A percentile compares a stretch with the other conserved stretches of the same genome.
These are phyloP conservation scores for Trichoderma harzianum DNA, from an alignment of 2,329 filamentous ascomycete species.

Conservation along the genomic window DNA sequence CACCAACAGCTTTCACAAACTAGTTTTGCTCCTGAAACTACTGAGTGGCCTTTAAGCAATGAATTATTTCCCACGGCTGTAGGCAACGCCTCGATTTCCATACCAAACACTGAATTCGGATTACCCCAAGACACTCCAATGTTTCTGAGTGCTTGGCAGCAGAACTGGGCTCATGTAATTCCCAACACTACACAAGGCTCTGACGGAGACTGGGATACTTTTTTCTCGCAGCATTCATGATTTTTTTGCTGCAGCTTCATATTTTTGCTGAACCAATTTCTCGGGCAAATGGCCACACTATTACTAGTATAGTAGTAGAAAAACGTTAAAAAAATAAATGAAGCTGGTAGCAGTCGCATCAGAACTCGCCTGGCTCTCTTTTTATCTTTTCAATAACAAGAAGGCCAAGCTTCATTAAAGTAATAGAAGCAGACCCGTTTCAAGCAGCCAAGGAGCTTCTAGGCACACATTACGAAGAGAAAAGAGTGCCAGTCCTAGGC, in stretches of 20 bases:
- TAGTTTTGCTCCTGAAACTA: not conserved
- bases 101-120: not conserved
- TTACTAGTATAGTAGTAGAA: too few relatives aligned
- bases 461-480: conserved; percentile 19
- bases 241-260: too few relatives aligned
- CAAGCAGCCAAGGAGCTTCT: conserved; percentile 25
- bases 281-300: too few relatives aligned
- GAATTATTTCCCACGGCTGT: not conserved
- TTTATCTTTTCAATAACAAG: conserved; percentile 19
- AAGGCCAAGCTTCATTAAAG: conserved; percentile 25
- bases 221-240: not conserved
- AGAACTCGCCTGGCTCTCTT: conserved; percentile 19
- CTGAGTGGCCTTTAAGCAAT: not conserved
- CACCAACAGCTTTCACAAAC: not conserved
- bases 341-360: conserved; percentile 20
- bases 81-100: not conserved
- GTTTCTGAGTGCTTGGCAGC: not conserved
- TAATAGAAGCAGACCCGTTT: conserved; percentile 20
- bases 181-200: not conserved
- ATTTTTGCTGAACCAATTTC: not conserved
- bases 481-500: conserved; percentile 14
- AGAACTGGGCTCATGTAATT: not conserved
- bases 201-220: not conserved
- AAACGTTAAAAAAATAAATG: too few relatives aligned
- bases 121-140: not conserved